Percentiles rank a stretch among this genome's conserved stretches.
phyloP scores from a whole-genome alignment of 2,329 filamentous ascomycete genomes.

The Neofusicoccum umdonicola region DNA sequence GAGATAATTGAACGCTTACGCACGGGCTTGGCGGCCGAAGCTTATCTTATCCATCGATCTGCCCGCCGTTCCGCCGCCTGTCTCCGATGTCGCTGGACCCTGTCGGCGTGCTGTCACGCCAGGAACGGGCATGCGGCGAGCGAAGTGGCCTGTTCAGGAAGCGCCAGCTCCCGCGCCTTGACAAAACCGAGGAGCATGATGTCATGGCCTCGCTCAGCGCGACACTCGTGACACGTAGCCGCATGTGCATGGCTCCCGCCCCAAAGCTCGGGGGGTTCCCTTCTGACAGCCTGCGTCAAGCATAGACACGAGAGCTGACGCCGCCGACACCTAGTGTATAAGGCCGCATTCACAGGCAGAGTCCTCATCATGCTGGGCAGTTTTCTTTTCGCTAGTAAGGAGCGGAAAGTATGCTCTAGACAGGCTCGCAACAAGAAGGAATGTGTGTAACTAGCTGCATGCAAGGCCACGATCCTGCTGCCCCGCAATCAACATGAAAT shows the following conservation, averaged over 20 bases:
- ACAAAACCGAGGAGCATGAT: not conserved
- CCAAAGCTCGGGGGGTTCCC: not conserved
- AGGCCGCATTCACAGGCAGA: no score
- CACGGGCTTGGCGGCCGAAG: constrained; percentile 3
- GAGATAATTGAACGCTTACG: not conserved
- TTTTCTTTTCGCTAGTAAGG: not conserved
- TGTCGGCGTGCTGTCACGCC: not conserved
- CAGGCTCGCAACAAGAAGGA: not conserved
- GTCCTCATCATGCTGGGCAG: no score
- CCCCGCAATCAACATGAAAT: not conserved
- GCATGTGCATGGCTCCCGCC: not conserved
- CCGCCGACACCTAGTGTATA: no score
- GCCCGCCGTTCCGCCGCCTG: not conserved
- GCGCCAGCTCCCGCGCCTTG: not conserved
- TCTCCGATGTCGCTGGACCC: constrained; percentile 9
- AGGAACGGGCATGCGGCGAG: not conserved
- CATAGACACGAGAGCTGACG: not conserved
- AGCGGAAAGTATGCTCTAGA: not conserved
- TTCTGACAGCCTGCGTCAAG: not conserved
- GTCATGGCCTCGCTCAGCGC: not conserved
- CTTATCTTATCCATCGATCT: constrained; percentile 3
- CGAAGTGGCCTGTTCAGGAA: not conserved
- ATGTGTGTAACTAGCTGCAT: not conserved
- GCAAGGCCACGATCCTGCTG: not conserved
- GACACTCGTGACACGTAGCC: not conserved